Evolutionary conservation across 2,329 filamentous ascomycete genomes (phyloP), one percentile per base, ranked within the genome.

Genomic region (Coniella lustricola): DNA sequence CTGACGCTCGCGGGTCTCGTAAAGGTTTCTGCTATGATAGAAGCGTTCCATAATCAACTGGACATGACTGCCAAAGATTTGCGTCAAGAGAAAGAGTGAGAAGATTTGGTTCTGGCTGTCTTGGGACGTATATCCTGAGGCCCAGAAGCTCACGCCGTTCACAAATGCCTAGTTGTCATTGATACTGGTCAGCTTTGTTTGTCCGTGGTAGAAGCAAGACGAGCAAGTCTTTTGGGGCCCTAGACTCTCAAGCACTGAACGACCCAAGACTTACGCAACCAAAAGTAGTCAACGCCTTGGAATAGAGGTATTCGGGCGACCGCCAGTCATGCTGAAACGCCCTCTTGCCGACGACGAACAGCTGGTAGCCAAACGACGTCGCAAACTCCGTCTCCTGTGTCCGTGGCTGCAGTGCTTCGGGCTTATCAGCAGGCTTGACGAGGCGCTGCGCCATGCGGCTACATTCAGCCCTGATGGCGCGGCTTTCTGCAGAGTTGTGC

Each of bases 311-410:
- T 4, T 82, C 77, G 0, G 90, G 90, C 0, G 84, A 90, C 52
- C 90, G 85, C 89, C 90, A 95, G 75, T 93, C 94, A 64, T 95
- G 89, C 62, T 90, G 79, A 72, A 93, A 93, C 21, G 93, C 85
- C 59, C 90, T 87, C 55, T 76, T 64, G 16, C 80, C 76, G 49
- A 88, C 86, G 60, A 83, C 75, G 48, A 67, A 69, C 36, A 91
- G 69, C 65, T 95, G 90, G 7, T 71, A 60, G 35, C 56, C 60
- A 62, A 94, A 88, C 0, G 85, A 79, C 4, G 87, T 86, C 3
- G 90, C 90, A 53, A 95, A 95, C 64, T 95, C 87, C 53, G 17
- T 21, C 14, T 37, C 35, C 12, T 14, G 17, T n/a, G 35, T 16
- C 14, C 9, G n/a, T 16, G 35, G 7, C 17, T 37, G n/a, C n/a